Evolutionary conservation across 768 basidiomycete species (phyloP), one percentile per base, ranked within the genome.

Genomic region (Mycena alexandri): DNA sequence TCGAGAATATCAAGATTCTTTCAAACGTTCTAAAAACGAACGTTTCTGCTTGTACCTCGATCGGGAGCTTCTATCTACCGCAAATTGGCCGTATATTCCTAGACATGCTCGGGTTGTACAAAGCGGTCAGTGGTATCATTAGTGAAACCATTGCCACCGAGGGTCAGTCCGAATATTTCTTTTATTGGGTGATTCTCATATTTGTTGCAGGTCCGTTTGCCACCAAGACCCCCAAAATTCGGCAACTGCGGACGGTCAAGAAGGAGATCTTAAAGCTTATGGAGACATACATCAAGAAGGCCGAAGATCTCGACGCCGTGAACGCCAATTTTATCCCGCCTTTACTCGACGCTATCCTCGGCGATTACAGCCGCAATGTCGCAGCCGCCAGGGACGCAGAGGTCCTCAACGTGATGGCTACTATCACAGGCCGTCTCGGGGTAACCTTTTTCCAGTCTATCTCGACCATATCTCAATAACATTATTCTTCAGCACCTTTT

Each of bases 11-110:
- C 81, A 98, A 98, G 79, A 96, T 98, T 73, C 84, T 99, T 56
- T 90, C 94, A 1, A 99, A 99, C 75, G 94, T 99, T 52, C 84
- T 99, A 74, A 99, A 99, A 82, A 99, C 98, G 22, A 99, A 99
- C 77, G 96, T 98, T 16, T 93, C 98, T 7, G 96, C 97, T 1
- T 99, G 96, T 79, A 94, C 93, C 2, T 98, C 96, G 24, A 98
- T 99, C 69, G 97, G 98, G 50, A 93, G 92, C 72, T 96, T 98
- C 84, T 99, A 97, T 80, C 84, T 96, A 0, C 97, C 97, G n/a
- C 98, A 99, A 76, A 89, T 99, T 46, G 95, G 94, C 2, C 90
- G 96, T 42, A 89, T 99, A 77, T 99, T 97, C 86, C 82, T 98
- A 73, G 98, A 99, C 78, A 98, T 99, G 95, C 87, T 99, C 46